Conservation (phyloP, 768 basidiomycete species). For the Naematelia aurantialba region DNA sequence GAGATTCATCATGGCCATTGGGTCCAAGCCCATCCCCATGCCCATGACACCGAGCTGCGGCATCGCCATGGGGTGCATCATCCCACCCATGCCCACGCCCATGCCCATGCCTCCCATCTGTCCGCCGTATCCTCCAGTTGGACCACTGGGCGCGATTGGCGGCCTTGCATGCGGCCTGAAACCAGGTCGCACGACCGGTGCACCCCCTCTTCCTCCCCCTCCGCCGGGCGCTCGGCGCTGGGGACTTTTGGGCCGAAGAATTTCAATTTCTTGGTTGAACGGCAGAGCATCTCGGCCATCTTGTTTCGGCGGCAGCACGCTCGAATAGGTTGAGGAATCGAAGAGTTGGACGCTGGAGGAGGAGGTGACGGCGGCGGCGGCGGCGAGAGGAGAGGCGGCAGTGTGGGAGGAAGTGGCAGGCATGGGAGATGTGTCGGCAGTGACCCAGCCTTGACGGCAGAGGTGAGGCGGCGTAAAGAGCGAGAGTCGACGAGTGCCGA, state of each 20-base stretch:
- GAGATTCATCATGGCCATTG: conserved; percentile 1
- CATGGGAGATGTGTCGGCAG: conserved; percentile 34
- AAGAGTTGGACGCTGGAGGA: background rate
- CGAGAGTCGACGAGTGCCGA: conserved; percentile 85
- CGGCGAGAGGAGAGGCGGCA: conserved; percentile 22
- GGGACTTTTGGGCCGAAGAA: conserved; percentile 80
- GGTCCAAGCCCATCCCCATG: conserved; percentile 17
- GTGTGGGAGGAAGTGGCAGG: too few relatives aligned
- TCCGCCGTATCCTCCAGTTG: conserved; percentile 11
- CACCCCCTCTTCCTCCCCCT: conserved; percentile 5
- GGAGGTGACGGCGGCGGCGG: conserved; percentile 44
- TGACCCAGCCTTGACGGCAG: conserved; percentile 75
- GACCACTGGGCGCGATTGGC: conserved; percentile 3
- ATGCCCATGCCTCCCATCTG: conserved; percentile 23
- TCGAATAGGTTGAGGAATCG: conserved; percentile 54
- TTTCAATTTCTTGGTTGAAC: conserved; percentile 64
- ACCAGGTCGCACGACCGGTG: conserved; percentile 1
- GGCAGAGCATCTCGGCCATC: conserved; percentile 22
- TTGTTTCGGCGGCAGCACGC: conserved; percentile 43
- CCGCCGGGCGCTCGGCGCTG: conserved; percentile 13
- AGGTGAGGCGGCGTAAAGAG: conserved; percentile 69
- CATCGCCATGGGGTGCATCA: conserved; percentile 6
- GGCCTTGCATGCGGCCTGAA: background rate
- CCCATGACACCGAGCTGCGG: conserved; percentile 8
- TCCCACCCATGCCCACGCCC: conserved; percentile 17